These are phyloP conservation scores for Calcarisporium arbuscula DNA, from an alignment of 2,329 filamentous ascomycete species.

Conservation along the genomic window DNA sequence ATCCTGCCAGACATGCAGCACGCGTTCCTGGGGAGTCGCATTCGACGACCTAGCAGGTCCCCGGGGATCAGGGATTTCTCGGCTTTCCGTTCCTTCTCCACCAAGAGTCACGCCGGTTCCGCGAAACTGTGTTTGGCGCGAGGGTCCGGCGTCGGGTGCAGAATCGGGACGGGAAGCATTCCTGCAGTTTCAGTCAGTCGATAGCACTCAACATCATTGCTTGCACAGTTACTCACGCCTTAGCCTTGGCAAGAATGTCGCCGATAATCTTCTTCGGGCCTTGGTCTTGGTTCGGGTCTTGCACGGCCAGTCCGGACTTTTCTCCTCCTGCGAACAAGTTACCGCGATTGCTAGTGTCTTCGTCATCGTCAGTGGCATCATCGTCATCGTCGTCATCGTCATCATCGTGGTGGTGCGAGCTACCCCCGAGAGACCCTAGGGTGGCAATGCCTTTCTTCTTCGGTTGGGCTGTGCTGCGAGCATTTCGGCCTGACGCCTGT, in stretches of 20 bases:
- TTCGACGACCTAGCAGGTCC: slow-evolving; percentile 21
- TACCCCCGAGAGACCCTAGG: slow-evolving; percentile 47
- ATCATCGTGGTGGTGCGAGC: slow-evolving; percentile 37
- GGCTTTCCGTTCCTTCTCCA: slow-evolving; percentile 68
- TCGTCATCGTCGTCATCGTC: slow-evolving; percentile 56
- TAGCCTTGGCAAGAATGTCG: slow-evolving; percentile 59
- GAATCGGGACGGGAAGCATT: slow-evolving; percentile 54
- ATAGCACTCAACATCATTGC: not conserved
- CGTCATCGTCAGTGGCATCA: slow-evolving; percentile 46
- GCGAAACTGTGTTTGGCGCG: slow-evolving; percentile 51
- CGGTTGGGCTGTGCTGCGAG: slow-evolving; percentile 31
- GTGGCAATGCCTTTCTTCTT: slow-evolving; percentile 58
- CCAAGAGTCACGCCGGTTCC: slow-evolving; percentile 72
- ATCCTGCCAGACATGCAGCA: slow-evolving; percentile 74
- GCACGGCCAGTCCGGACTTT: slow-evolving; percentile 68
- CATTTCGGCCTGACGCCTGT: slow-evolving; percentile 22
- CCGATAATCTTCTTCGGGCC: slow-evolving; percentile 52
- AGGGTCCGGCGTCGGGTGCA: slow-evolving; percentile 42
- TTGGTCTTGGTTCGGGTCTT: slow-evolving; percentile 49
- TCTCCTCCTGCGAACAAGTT: slow-evolving; percentile 81
- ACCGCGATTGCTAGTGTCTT: slow-evolving; percentile 52
- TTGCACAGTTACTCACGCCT: slow-evolving; percentile 43
- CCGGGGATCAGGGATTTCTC: slow-evolving; percentile 57
- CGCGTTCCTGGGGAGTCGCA: slow-evolving; percentile 53
- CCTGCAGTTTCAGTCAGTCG: slow-evolving; percentile 28